Evolutionary conservation across 768 basidiomycete genomes (phyloP).

Genomic region (Lanmaoa pseudosensibilis): DNA sequence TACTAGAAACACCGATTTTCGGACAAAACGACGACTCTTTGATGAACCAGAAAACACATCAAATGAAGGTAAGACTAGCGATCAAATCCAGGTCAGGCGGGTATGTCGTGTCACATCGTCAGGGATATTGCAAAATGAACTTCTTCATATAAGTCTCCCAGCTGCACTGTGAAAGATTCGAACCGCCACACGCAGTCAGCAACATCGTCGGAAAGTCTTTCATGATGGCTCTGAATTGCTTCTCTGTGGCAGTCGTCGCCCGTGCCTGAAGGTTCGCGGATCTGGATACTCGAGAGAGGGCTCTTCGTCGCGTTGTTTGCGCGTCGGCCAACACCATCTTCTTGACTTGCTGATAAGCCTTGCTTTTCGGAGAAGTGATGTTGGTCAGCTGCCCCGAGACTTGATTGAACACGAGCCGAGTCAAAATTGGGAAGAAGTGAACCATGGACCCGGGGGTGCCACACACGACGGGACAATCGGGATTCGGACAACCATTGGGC

Average conservation of each 20-base stretch:
- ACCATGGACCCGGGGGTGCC: slow-evolving; percentile 81
- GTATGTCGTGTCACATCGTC: slow-evolving; percentile 17
- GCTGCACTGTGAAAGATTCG: slow-evolving; percentile 48
- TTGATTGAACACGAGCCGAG: slow-evolving; percentile 48
- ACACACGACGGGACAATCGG: slow-evolving; percentile 75
- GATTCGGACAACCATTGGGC: slow-evolving; percentile 74
- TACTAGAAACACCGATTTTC: slow-evolving; percentile 5
- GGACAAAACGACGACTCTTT: slow-evolving; percentile 21
- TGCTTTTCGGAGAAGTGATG: slow-evolving; percentile 39
- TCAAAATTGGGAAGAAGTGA: slow-evolving; percentile 58
- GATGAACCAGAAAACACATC: slow-evolving; percentile 5
- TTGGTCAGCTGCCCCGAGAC: slow-evolving; percentile 37
- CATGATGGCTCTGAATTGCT: slow-evolving; percentile 37
- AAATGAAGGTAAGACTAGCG: slow-evolving; percentile 2
- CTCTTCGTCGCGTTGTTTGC: slow-evolving; percentile 11
- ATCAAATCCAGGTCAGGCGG: background rate
- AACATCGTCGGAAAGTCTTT: slow-evolving; percentile 31
- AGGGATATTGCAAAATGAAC: slow-evolving; percentile 66
- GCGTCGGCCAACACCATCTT: slow-evolving; percentile 41
- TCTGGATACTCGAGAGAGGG: slow-evolving; percentile 7
- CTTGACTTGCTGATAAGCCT: slow-evolving; percentile 45
- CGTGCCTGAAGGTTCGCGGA: slow-evolving; percentile 19
- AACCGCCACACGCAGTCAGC: slow-evolving; percentile 47
- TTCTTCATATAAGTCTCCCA: slow-evolving; percentile 63
- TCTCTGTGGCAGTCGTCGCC: slow-evolving; percentile 19